These are phyloP conservation scores for Botrytis sinoallii DNA, from an alignment of 2,329 filamentous ascomycete species.

Conservation along the genomic window DNA sequence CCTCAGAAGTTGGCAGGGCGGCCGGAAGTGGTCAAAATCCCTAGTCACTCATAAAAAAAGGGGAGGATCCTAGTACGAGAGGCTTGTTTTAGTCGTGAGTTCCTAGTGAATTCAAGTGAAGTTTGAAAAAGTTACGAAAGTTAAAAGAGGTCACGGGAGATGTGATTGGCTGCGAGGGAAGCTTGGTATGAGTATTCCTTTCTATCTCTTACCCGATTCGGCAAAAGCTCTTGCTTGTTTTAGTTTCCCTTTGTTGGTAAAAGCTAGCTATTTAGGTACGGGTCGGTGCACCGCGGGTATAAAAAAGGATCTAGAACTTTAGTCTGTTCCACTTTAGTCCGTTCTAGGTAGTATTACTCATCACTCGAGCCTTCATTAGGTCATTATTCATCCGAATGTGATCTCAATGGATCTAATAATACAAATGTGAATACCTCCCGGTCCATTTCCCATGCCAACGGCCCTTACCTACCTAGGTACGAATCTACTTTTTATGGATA, in stretches of 20 bases:
- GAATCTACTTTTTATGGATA: neutral
- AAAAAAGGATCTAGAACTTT: fast-evolving
- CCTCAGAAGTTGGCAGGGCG: neutral
- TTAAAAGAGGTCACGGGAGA: neutral
- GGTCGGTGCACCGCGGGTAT: neutral
- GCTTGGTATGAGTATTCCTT: neutral
- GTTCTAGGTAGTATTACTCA: neutral
- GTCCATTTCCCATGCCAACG: neutral
- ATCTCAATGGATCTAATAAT: too few relatives aligned
- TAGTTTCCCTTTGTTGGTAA: neutral
- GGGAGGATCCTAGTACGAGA: neutral
- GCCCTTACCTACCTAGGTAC: neutral
- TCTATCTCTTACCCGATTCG: neutral
- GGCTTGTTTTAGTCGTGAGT: neutral
- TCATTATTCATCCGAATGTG: neutral
- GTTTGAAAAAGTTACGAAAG: neutral
- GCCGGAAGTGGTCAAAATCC: neutral
- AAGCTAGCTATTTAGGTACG: neutral
- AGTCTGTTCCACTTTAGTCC: fast-evolving
- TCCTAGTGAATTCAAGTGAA: neutral
- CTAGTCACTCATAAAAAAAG: neutral
- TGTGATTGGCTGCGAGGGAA: neutral
- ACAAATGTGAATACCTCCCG: neutral
- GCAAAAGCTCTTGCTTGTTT: neutral
- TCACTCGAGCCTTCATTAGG: neutral